Conservation (phyloP, 192 early-diverging fungal genomes). For the Cetraspora pellucida region DNA sequence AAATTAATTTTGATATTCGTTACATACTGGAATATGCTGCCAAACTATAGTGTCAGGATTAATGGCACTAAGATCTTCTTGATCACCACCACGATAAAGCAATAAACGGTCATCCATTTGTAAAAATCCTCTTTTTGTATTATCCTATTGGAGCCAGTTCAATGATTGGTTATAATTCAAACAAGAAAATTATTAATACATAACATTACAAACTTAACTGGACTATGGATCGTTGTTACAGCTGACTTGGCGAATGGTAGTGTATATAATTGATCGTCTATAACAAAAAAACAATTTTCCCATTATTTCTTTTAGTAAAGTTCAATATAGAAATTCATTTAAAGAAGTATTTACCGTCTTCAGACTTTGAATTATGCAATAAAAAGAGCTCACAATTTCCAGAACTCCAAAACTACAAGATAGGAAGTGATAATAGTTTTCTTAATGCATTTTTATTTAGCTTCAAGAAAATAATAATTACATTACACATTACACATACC, state of each 20-base stretch:
- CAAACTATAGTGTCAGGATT: slow-evolving; percentile 72
- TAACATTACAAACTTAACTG: slow-evolving; percentile 33
- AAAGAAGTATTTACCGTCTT: slow-evolving; percentile 10
- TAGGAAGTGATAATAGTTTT: neutral
- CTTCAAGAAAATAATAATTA: neutral
- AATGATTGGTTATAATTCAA: neutral
- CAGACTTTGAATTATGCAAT: slow-evolving; percentile 40
- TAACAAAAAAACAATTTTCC: neutral
- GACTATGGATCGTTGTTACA: slow-evolving; percentile 44
- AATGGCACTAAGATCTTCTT: slow-evolving; percentile 63
- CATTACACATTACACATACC: slow-evolving; percentile 44
- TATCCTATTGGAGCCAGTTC: slow-evolving; percentile 48
- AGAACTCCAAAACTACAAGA: slow-evolving; percentile 70
- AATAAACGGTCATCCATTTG: slow-evolving; percentile 69
- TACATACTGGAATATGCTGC: slow-evolving; percentile 67
- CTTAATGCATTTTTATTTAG: neutral
- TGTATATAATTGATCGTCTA: slow-evolving; percentile 47
- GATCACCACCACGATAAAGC: slow-evolving; percentile 66
- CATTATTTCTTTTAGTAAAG: neutral
- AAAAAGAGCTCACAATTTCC: slow-evolving; percentile 70
- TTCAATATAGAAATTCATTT: neutral
- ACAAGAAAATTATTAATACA: neutral
- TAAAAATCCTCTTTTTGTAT: slow-evolving; percentile 57
- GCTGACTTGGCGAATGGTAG: slow-evolving; percentile 62
- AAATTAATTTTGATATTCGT: neutral